These are phyloP conservation scores for Pascua guehoae DNA, from an alignment of 1,284 basidiomycete species.

Conservation along the genomic window DNA sequence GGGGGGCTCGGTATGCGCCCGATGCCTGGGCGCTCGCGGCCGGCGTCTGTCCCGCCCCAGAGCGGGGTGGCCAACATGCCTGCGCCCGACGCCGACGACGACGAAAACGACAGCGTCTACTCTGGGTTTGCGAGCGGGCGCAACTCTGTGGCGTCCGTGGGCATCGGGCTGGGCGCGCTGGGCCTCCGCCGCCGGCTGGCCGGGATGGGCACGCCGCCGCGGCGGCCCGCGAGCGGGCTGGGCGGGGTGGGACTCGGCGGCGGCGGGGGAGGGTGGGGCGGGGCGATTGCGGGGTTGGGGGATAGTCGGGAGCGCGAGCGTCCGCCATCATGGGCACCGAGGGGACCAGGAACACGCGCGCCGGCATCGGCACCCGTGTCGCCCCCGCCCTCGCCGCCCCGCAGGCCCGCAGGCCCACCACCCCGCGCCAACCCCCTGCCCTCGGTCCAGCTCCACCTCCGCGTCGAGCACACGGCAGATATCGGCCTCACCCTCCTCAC, in stretches of 20 bases:
- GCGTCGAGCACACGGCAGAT: constrained; percentile 49
- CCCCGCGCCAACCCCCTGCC: constrained; percentile 31
- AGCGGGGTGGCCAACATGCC: too few species aligned
- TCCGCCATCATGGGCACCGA: not conserved
- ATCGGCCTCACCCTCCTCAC: constrained; percentile 70
- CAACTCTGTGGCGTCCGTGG: constrained; percentile 24
- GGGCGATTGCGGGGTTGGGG: too few species aligned
- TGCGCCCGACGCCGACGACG: constrained; percentile 4
- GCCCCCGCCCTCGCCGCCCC: constrained; percentile 30
- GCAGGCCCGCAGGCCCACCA: constrained; percentile 22
- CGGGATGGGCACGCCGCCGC: constrained; percentile 1
- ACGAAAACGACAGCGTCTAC: constrained; percentile 21
- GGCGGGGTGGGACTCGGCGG: not conserved
- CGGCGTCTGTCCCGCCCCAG: too few species aligned
- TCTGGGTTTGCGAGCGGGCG: constrained; percentile 23
- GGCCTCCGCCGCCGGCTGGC: not conserved
- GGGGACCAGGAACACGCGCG: not conserved
- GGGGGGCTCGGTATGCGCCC: too few species aligned
- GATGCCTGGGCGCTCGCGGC: too few species aligned
- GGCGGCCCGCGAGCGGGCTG: not conserved
- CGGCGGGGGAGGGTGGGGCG: too few species aligned
- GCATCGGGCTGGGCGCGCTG: constrained; percentile 21
- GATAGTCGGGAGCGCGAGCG: not conserved
- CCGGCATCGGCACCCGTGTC: not conserved
- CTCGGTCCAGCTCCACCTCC: constrained; percentile 51